phyloP scores from a whole-genome alignment of 1,139 yeast species.

The Pichia kudriavzevii region DNA sequence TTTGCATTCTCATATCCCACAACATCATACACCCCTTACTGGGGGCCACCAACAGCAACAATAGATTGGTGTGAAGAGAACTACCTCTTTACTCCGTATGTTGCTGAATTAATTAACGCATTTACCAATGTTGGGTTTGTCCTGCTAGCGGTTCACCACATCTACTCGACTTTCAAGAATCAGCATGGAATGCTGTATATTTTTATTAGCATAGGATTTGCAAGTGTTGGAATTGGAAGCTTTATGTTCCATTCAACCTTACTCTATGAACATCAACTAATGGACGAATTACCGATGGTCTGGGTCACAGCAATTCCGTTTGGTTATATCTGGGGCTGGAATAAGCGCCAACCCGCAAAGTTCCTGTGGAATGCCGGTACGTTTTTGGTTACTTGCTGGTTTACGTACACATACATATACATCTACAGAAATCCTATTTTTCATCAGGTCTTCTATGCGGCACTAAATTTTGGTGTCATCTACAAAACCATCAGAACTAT shows the following conservation, averaged over 20 bases:
- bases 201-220: constrained; percentile 69
- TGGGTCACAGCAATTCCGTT: constrained; percentile 94
- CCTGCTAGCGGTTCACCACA: constrained; percentile 58
- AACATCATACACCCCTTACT: constrained; percentile 16
- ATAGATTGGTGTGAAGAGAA: constrained; percentile 98
- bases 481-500: constrained; percentile 24
- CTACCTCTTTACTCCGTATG: constrained; percentile 73
- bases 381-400: constrained; percentile 43
- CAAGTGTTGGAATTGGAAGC: constrained; percentile 83
- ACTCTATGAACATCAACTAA: constrained; percentile 74
- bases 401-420: constrained; percentile 58
- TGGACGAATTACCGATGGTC: constrained; percentile 96
- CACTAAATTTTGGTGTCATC: constrained; percentile 40
- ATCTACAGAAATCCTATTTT: constrained; percentile 73
- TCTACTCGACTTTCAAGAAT: constrained; percentile 52
- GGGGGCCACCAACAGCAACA: constrained; percentile 45
- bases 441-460: constrained; percentile 74
- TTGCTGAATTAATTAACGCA: constrained; percentile 87
- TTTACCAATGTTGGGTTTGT: constrained; percentile 58
- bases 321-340: constrained; percentile 79
- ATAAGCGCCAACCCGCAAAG: constrained; percentile 32
- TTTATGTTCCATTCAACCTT: constrained; percentile 97
- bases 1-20: constrained; percentile 14
- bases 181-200: constrained; percentile 63
- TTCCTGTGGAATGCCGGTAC: constrained; percentile 34